These are phyloP conservation scores for Ceratocystis papillata DNA, from an alignment of 2,329 filamentous ascomycete genomes.

Conservation along the genomic window DNA sequence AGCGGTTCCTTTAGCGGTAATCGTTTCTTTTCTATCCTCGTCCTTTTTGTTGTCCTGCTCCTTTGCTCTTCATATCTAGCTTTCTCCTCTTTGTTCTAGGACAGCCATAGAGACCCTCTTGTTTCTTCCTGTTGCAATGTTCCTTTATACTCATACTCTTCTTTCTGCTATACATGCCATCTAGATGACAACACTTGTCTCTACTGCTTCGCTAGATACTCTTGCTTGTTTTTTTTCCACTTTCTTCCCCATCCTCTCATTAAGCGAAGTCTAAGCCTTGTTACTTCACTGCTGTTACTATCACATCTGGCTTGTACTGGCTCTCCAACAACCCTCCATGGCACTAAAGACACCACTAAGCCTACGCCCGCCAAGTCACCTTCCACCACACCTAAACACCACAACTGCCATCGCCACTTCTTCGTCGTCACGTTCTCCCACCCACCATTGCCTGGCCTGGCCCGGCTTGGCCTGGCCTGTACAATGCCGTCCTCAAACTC, in stretches of 20 bases:
- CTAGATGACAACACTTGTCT: background rate
- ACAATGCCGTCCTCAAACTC: constrained; percentile 11
- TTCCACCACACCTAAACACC: no score
- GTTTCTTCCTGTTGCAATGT: background rate
- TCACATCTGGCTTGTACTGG: no score
- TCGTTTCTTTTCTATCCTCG: background rate
- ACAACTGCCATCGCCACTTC: no score
- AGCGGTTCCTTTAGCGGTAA: background rate
- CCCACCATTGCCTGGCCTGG: background rate
- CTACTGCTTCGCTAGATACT: background rate
- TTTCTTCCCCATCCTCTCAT: background rate
- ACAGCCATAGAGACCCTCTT: background rate
- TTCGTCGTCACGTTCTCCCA: background rate
- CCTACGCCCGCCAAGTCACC: no score
- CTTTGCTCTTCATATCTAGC: background rate
- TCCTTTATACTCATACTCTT: background rate
- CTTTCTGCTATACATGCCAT: background rate
- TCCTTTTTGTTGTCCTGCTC: background rate
- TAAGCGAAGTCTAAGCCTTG: no score
- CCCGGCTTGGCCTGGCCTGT: background rate
- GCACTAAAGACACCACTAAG: background rate
- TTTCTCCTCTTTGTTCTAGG: background rate
- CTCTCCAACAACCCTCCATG: background rate
- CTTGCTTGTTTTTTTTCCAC: background rate
- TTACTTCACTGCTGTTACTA: no score